phyloP scores from a whole-genome alignment of 345 rosid genomes.

The Nasturtium officinale region DNA sequence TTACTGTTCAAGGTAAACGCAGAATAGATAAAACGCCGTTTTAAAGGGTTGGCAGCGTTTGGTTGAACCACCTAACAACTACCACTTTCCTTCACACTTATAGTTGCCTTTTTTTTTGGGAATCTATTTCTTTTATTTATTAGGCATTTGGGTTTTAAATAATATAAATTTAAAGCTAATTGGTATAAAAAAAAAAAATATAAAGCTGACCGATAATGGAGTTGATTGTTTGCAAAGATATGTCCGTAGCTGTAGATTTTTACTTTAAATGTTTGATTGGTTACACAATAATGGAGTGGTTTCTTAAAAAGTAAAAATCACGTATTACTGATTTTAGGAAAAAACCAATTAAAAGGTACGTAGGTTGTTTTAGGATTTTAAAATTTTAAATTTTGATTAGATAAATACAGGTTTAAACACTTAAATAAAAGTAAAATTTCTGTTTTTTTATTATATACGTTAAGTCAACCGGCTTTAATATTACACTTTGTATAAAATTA shows the following conservation, averaged over 20 bases:
- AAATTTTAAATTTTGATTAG: neutral
- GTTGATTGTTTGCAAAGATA: slow-evolving; percentile 9
- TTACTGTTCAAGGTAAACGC: slow-evolving; percentile 50
- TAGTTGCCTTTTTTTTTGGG: slow-evolving; percentile 36
- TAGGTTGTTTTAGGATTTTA: neutral
- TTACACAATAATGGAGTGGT: neutral
- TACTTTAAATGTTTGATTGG: neutral
- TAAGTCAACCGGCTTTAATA: neutral
- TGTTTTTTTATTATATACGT: neutral
- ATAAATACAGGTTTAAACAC: neutral
- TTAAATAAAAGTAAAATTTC: neutral
- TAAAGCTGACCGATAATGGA: slow-evolving; percentile 10
- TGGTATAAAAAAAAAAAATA: neutral
- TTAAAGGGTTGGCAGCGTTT: slow-evolving; percentile 73
- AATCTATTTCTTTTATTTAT: slow-evolving; percentile 27
- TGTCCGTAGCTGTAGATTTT: neutral
- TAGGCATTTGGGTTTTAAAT: neutral
- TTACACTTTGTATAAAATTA: no score
- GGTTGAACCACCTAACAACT: slow-evolving; percentile 99
- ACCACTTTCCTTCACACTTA: slow-evolving; percentile 66
- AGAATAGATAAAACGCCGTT: slow-evolving; percentile 57
- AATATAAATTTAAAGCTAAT: slow-evolving; percentile 17
- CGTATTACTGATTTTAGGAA: neutral
- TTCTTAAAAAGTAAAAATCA: neutral
- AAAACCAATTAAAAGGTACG: neutral